Base-by-base conservation (phyloP, 2,329 filamentous ascomycete species). In the Colletotrichum ledebouriae region DNA sequence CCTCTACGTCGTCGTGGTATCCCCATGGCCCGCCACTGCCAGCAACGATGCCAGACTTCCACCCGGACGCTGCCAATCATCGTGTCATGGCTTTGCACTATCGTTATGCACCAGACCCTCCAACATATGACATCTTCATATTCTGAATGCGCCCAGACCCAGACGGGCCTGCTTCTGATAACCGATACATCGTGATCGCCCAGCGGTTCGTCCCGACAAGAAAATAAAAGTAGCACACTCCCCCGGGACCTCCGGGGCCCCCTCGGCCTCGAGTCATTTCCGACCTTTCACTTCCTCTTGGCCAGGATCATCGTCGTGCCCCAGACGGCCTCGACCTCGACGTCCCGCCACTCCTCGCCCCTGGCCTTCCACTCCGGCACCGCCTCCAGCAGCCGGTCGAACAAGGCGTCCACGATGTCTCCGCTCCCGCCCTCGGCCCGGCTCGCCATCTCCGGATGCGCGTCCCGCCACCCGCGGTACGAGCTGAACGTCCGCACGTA, bases 381-480 rank as follows among this genome's bases (percentile, higher is more conserved):
- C n/a, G 78, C 80, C 60, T 81, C 80, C 4, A 86, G 75, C 73
- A 91, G 86, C 68, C 82, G 81, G 65, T 89, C 87, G 78, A 89
- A 87, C 79, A 90, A 82, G 69, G 85, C 74, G 77, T 91, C 89
- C n/a, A 88, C 80, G 47, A 91, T 74, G 76, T 92, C 89, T 1
- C 88, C 88, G 7, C 80, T 70, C 2, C 88, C 89, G 6, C 87
- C 89, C 25, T 86, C 83, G 4, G 77, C 81, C 72, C 82, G 80
- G 62, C 82, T 82, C 75, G 80, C 84, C 42, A 72, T 73, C 44
- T 84, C 83, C 2, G 85, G 84, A 77, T 90, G 82, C 11, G 81
- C 82, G 70, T 87, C 84, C 71, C 82, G 80, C 89, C 89, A 92
- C 33, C 81, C 84, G 73, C 83, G 83, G 75, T 84, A 89, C 46